phyloP scores from a whole-genome alignment of 352 stramenopile species.

The Elongisporangium prolatum region DNA sequence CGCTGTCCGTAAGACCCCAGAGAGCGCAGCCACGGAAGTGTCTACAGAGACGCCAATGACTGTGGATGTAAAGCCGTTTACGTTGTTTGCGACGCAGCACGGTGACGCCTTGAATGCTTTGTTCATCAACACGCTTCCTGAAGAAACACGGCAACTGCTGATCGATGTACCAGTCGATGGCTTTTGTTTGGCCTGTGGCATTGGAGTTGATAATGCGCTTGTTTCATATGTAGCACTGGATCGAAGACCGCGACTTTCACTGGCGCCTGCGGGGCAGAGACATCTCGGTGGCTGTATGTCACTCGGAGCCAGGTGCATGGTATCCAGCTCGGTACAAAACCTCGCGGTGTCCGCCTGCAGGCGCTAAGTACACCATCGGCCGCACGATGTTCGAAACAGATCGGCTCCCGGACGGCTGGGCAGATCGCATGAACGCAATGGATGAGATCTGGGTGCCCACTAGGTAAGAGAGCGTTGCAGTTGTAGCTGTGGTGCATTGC shows the following conservation, averaged over 20 bases:
- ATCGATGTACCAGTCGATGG: constrained; percentile 20
- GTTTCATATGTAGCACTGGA: constrained; percentile 40
- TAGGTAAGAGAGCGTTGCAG: constrained; percentile 11
- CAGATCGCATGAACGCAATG: constrained; percentile 85
- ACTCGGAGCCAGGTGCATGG: constrained; percentile 92
- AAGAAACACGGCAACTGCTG: constrained; percentile 37
- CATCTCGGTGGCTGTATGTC: constrained; percentile 80
- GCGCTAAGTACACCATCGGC: constrained; percentile 64
- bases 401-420: constrained; percentile 87
- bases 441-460: constrained; percentile 94
- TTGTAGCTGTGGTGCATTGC: background rate
- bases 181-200: background rate
- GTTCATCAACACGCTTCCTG: constrained; percentile 58
- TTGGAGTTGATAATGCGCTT: background rate
- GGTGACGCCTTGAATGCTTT: constrained; percentile 58
- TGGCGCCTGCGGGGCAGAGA: constrained; percentile 36
- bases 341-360: constrained; percentile 51
- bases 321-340: constrained; percentile 68
- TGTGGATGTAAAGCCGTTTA: constrained; percentile 24
- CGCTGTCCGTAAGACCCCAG: background rate
- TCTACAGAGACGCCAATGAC: too few species aligned
- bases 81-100: constrained; percentile 60
- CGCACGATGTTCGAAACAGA: constrained; percentile 96
- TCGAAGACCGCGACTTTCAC: constrained; percentile 66
- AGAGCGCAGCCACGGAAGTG: background rate